Evolutionary conservation across 441 rosid species (phyloP).

Genomic region (Arabidopsis hybrid): DNA sequence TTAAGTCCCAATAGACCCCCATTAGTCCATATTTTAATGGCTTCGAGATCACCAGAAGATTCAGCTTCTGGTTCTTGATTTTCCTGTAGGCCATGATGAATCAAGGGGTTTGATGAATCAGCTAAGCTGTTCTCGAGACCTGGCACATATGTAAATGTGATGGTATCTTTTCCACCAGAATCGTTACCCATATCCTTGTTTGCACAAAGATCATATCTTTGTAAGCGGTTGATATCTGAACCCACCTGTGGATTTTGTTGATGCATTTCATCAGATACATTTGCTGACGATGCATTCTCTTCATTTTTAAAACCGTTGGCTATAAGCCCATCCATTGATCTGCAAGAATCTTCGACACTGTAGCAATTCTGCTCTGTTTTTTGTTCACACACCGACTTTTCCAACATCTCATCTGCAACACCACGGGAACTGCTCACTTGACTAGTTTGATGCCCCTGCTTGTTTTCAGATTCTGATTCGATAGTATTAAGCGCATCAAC

Average conservation of each 20-base stretch:
- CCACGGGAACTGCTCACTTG: conserved; percentile 47
- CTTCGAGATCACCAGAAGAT: conserved; percentile 40
- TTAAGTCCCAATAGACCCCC: conserved; percentile 90
- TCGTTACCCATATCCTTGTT: conserved; percentile 43
- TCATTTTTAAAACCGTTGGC: conserved; percentile 7
- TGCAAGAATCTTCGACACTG: conserved; percentile 38
- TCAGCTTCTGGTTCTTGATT: conserved; percentile 56
- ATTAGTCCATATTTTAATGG: conserved; percentile 85
- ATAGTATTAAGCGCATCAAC: conserved; percentile 91
- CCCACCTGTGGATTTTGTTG: conserved; percentile 45
- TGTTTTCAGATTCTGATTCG: conserved; percentile 83
- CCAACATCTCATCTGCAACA: conserved; percentile 31
- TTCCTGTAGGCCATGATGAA: conserved; percentile 36
- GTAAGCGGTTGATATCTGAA: conserved; percentile 49
- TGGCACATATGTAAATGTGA: conserved; percentile 41
- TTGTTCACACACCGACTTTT: conserved; percentile 32
- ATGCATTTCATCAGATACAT: conserved; percentile 42
- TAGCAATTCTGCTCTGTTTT: conserved; percentile 27
- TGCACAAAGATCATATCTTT: conserved; percentile 34
- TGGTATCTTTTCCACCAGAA: conserved; percentile 44
- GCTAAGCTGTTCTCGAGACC: conserved; percentile 45
- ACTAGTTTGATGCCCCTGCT: conserved; percentile 59
- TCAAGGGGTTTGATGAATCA: conserved; percentile 45
- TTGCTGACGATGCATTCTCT: conserved; percentile 30
- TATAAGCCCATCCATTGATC: background rate